phyloP scores from a whole-genome alignment of 805 yeast species.

The Ogataea pignaliae region DNA sequence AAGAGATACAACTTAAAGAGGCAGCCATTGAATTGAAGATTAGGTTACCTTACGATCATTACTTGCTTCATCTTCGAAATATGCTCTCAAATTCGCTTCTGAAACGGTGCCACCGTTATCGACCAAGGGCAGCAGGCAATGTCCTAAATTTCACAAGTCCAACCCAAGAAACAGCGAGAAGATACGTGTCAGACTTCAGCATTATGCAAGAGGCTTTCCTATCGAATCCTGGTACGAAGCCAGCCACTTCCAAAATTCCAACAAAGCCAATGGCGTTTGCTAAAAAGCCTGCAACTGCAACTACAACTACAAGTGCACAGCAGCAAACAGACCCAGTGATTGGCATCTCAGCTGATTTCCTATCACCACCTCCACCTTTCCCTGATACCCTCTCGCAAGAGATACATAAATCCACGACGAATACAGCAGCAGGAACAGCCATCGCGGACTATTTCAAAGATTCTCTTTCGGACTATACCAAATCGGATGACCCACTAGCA shows the following conservation, averaged over 20 bases:
- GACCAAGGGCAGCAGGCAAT: too few species aligned
- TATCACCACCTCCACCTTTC: too few species aligned
- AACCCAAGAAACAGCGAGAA: background rate
- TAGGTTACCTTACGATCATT: too few species aligned
- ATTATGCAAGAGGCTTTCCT: constrained; percentile 30
- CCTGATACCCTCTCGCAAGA: too few species aligned
- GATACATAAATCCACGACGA: background rate
- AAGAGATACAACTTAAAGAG: too few species aligned
- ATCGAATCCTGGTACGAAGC: constrained; percentile 1
- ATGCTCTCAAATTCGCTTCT: too few species aligned
- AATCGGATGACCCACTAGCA: constrained; percentile 7
- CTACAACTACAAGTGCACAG: too few species aligned
- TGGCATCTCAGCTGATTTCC: background rate
- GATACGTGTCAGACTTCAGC: constrained; percentile 19
- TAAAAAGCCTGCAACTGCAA: background rate
- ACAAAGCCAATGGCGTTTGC: background rate
- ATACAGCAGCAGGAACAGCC: constrained; percentile 9
- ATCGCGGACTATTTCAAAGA: constrained; percentile 14
- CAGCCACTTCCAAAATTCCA: constrained; percentile 3
- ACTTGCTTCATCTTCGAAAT: too few species aligned
- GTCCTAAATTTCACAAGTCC: too few species aligned
- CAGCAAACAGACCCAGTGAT: background rate
- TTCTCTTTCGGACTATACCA: constrained; percentile 23
- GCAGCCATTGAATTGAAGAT: too few species aligned
- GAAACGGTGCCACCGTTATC: too few species aligned